Conservation (phyloP, 2,329 filamentous ascomycete species). For the Dactylellina leptospora region DNA sequence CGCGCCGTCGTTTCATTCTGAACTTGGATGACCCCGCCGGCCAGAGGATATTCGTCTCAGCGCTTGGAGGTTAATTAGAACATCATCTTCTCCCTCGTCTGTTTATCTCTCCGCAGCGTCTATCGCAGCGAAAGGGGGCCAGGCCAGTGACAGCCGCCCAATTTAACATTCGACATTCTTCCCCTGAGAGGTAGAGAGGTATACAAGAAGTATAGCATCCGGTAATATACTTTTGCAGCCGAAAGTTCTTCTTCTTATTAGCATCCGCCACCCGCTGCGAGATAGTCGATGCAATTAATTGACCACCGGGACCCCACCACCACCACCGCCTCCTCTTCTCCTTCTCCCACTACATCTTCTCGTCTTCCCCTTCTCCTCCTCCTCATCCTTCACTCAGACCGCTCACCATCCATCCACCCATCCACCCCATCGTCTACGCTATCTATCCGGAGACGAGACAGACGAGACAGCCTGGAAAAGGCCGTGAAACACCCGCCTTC, state of each 20-base stretch:
- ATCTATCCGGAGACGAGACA: slow-evolving; percentile 5
- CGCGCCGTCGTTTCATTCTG: slow-evolving; percentile 16
- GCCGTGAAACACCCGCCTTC: slow-evolving; percentile 31
- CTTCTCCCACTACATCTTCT: not conserved
- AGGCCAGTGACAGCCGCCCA: too few relatives aligned
- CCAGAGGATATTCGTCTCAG: too few relatives aligned
- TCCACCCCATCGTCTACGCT: not conserved
- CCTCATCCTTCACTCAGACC: not conserved
- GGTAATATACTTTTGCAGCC: too few relatives aligned
- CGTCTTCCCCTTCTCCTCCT: not conserved
- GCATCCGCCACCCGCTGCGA: too few relatives aligned
- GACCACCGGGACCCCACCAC: not conserved
- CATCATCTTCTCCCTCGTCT: too few relatives aligned
- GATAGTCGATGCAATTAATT: not conserved
- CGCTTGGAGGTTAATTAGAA: too few relatives aligned
- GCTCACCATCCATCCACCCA: not conserved
- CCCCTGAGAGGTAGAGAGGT: too few relatives aligned
- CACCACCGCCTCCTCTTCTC: not conserved
- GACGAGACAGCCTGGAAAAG: slow-evolving; percentile 4
- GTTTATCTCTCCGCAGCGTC: too few relatives aligned
- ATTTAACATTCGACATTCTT: too few relatives aligned
- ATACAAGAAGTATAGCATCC: too few relatives aligned
- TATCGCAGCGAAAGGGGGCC: too few relatives aligned
- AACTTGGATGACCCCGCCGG: too few relatives aligned
- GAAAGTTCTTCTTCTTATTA: slow-evolving; percentile 25